Base-by-base conservation (phyloP, 1,284 basidiomycete species). In the Athelia psychrophila region DNA sequence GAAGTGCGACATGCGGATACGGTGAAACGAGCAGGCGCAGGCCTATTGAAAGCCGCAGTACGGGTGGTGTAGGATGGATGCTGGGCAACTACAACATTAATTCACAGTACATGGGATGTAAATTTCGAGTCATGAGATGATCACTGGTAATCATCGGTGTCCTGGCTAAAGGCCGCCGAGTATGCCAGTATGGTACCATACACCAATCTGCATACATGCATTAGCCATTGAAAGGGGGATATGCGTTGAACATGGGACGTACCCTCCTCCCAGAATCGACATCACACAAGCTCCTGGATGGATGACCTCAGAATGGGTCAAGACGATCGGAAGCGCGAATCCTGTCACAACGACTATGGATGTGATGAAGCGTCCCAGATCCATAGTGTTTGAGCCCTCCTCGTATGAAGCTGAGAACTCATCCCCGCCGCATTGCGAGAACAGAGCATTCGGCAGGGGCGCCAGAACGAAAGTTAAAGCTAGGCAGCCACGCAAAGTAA, bases 391-490 rank as follows among this genome's bases (percentile, higher is more conserved):
- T 12, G 82, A 75, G 53, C 75, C 74, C 52, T 79, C 78, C 56
- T 84, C 77, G 58, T 82, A 84, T 52, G 78, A 80, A 10, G 74
- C 67, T 5, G 85, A 77, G 66, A 98, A 93, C 68, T 99, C 96
- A 63, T 93, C 86, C 49, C 81, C 80, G 44, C 88, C 88, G 68
- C 91, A 93, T 65, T 88, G 85, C n/a, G 88, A 77, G 67, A 90
- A 91, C 44, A 98, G 67, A 20, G 93, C 91, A 67, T 99, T 99
- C 4, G 97, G 97, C 20, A 98, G 77, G 18, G 97, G 97, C 2
- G 97, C 97, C 57, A 98, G 77, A 35, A 98, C 91, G 67, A 98
- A 99, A 27, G 89, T 95, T 58, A 98, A 74, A 2, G 97, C 96
- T 98, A 64, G 19, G 36, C 22, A 49, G 48, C 49, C 48, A 25